phyloP scores from a whole-genome alignment of 2,329 filamentous ascomycete species.

The Cercospora beticola region DNA sequence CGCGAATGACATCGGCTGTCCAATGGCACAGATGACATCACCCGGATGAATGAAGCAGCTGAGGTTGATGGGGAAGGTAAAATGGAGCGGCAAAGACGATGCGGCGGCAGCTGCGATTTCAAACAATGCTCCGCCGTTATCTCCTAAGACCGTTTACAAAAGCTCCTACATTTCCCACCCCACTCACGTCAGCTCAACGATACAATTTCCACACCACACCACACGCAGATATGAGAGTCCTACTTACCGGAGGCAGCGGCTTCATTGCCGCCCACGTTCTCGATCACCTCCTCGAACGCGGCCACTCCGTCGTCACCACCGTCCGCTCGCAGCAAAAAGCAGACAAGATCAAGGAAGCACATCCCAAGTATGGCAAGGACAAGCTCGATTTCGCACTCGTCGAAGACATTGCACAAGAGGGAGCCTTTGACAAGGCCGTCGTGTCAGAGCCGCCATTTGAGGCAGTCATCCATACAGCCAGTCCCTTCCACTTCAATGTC shows the following conservation, averaged over 20 bases:
- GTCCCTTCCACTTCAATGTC: slow-evolving; percentile 72
- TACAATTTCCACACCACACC: slow-evolving; percentile 7
- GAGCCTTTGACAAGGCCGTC: slow-evolving; percentile 65
- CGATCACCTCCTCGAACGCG: slow-evolving; percentile 55
- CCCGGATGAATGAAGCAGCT: background rate
- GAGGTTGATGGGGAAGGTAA: background rate
- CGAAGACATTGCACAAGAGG: slow-evolving; percentile 67
- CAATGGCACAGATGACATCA: background rate
- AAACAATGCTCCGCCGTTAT: slow-evolving; percentile 13
- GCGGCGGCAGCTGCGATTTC: background rate
- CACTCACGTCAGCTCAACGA: background rate
- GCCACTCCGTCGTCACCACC: slow-evolving; percentile 62
- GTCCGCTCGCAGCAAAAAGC: slow-evolving; percentile 63
- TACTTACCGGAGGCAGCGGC: slow-evolving; percentile 55
- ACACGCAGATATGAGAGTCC: slow-evolving; percentile 28
- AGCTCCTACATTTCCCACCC: too few species aligned
- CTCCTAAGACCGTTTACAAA: slow-evolving; percentile 3
- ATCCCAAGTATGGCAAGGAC: slow-evolving; percentile 53
- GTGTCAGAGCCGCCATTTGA: slow-evolving; percentile 66
- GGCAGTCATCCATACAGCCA: slow-evolving; percentile 71
- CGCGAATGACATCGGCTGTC: background rate
- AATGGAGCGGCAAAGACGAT: background rate
- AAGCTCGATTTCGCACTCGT: slow-evolving; percentile 67
- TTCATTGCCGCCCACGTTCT: slow-evolving; percentile 67
- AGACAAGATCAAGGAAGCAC: slow-evolving; percentile 57